A percentile compares a stretch with the other conserved stretches of the same genome.
These are phyloP conservation scores for Penicillium dipodomyicola DNA, from an alignment of 495 filamentous ascomycete species.

Conservation along the genomic window DNA sequence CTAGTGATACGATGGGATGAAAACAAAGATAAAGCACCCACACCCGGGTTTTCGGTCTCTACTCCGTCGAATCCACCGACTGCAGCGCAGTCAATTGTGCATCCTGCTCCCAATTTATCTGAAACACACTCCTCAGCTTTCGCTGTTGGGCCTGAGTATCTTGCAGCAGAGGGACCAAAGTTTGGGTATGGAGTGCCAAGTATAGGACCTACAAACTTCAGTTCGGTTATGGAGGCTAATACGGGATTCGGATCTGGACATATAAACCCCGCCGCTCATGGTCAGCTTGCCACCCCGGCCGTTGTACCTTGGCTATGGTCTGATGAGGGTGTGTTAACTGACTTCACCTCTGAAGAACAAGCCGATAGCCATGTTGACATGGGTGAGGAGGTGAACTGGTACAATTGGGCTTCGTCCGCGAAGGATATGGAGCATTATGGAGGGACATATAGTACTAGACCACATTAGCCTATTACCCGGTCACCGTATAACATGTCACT, in stretches of 20 bases:
- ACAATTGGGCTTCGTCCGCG: conserved; percentile 49
- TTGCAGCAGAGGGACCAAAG: not conserved
- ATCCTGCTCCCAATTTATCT: not conserved
- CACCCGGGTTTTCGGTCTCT: not conserved
- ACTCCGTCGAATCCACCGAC: not conserved
- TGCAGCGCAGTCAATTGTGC: not conserved
- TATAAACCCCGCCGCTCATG: not conserved
- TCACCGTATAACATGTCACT: too few relatives aligned
- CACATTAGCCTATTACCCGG: not conserved
- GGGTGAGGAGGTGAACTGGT: conserved; percentile 46
- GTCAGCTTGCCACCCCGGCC: conserved; percentile 11
- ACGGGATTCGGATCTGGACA: not conserved
- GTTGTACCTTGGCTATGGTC: conserved; percentile 34
- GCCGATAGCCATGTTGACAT: conserved; percentile 38
- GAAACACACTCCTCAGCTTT: too few relatives aligned
- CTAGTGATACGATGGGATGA: conserved; percentile 21
- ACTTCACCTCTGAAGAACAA: conserved; percentile 23
- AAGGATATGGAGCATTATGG: conserved; percentile 20
- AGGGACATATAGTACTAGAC: not conserved
- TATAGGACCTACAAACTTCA: not conserved
- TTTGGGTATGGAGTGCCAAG: not conserved
- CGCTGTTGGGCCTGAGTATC: not conserved
- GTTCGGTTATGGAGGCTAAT: not conserved
- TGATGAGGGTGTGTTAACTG: conserved; percentile 16
- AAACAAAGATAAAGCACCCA: too few relatives aligned